Evolutionary conservation across 2,329 filamentous ascomycete species (phyloP).

Genomic region (Pyricularia sp.): DNA sequence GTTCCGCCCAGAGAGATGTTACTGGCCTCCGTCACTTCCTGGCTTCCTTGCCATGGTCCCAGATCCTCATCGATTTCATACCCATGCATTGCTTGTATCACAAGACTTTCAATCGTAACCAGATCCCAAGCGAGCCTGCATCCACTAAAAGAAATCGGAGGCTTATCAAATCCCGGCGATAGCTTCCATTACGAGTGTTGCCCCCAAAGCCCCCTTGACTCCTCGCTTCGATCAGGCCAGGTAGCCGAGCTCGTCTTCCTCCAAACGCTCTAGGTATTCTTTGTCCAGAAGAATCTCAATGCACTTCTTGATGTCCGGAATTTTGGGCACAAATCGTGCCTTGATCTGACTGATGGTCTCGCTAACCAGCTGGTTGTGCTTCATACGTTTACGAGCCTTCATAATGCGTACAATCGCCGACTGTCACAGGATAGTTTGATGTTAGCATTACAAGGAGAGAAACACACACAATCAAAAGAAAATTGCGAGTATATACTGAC

Average conservation of each 20-base stretch:
- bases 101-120: not conserved
- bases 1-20: not conserved
- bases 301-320: constrained; percentile 97
- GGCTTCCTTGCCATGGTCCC: not conserved
- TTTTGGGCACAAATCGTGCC: constrained; percentile 81
- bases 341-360: constrained; percentile 95
- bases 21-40: not conserved
- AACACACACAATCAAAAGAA: not conserved
- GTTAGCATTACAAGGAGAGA: constrained; percentile 5
- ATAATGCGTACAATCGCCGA: constrained; percentile 98
- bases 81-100: not conserved
- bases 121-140: not conserved
- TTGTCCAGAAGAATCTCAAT: constrained; percentile 98
- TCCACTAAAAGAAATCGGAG: not conserved
- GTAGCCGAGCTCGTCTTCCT: constrained; percentile 89
- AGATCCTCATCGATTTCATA: not conserved
- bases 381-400: constrained; percentile 99
- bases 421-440: constrained; percentile 30
- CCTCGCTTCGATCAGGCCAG: constrained; percentile 45
- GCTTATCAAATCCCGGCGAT: not conserved
- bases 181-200: not conserved
- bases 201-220: constrained; percentile 17
- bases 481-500: constrained; percentile 38
- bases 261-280: constrained; percentile 91
- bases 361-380: constrained; percentile 84